Conservation (phyloP, 345 rosid species). For the Salix brachista region DNA sequence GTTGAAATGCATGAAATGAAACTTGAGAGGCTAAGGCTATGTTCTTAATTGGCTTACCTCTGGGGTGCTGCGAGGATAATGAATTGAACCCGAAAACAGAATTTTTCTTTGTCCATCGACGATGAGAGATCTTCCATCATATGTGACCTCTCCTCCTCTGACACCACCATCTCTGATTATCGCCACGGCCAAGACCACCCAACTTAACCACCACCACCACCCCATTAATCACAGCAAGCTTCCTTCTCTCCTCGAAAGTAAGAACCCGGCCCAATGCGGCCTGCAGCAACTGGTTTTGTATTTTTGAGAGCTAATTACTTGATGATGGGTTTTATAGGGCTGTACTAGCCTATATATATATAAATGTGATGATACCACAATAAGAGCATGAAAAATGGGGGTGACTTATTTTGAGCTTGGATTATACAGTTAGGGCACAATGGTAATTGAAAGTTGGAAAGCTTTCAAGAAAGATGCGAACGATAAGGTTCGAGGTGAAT, state of each 20-base stretch:
- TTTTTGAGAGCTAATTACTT: background rate
- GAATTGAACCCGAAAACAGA: slow-evolving; percentile 29
- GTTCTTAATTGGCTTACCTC: slow-evolving; percentile 8
- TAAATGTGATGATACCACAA: no score
- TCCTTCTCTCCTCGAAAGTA: background rate
- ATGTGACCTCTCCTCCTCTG: slow-evolving; percentile 4
- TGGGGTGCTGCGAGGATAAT: slow-evolving; percentile 30
- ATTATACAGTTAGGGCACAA: no score
- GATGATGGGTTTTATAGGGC: no score
- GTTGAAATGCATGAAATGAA: background rate
- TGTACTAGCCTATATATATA: no score
- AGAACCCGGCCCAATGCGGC: no score
- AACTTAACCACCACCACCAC: background rate
- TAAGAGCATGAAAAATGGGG: no score
- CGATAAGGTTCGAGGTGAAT: background rate
- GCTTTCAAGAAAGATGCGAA: background rate
- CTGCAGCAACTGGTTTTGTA: background rate
- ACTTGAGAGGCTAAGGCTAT: background rate
- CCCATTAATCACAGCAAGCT: background rate
- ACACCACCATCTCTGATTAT: background rate
- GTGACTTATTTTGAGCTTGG: no score
- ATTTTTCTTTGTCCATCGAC: slow-evolving; percentile 19
- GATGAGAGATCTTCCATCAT: slow-evolving; percentile 25
- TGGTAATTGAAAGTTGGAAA: no score
- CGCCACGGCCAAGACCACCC: background rate